Evolutionary conservation across 306 rosid genomes (phyloP), one percentile per base, ranked within the genome.

Genomic region (Inga oerstediana): DNA sequence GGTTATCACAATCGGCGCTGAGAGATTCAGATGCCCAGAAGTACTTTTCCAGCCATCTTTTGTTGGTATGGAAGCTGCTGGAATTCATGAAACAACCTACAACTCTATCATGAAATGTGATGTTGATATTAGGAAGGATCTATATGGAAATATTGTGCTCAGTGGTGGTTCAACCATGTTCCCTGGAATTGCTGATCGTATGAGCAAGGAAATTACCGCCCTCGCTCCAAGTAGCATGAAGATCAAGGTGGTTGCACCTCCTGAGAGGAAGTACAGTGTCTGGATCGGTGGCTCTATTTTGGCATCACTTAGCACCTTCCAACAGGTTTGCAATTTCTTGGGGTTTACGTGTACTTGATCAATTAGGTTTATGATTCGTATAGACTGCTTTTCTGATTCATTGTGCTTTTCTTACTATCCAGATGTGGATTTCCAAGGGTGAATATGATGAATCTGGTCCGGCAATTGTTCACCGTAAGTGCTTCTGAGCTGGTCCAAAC

Each of bases 181-280:
- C 79, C 89, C 91, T n/a, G 89, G 91, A 15, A 88, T 88, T 71
- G 91, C 87, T 35, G 91, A 88, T 74, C 85, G 91, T 8, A 88
- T 88, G 91, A 88, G 91, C 89, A 88, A 86, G 83, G 91, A 88
- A 81, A 88, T 88, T 69, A 83, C 91, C 1, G 89, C 89, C 45
- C 91, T 88, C 65, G 89, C 91, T 51, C 91, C 91, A 16, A 88
- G 91, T 74, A 88, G 91, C 87, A 85, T 88, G 90, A 88, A 88
- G 81, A 85, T 85, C 65, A 88, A 88, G 83, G 90, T 88, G 30
- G 91, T 88, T 56, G 91, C 91, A 20, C 91, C 91, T 75, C 89
- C 91, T 0, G 91, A 88, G 67, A 83, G 91, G 32, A 88, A 88
- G 80, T 88, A 86, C 81, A 88, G 91, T 81, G 91, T 88, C 65